Percentiles rank a stretch among this genome's conserved stretches.
Evolutionary conservation across 495 filamentous ascomycete species (phyloP).

Genomic region (Parmelia sp.): DNA sequence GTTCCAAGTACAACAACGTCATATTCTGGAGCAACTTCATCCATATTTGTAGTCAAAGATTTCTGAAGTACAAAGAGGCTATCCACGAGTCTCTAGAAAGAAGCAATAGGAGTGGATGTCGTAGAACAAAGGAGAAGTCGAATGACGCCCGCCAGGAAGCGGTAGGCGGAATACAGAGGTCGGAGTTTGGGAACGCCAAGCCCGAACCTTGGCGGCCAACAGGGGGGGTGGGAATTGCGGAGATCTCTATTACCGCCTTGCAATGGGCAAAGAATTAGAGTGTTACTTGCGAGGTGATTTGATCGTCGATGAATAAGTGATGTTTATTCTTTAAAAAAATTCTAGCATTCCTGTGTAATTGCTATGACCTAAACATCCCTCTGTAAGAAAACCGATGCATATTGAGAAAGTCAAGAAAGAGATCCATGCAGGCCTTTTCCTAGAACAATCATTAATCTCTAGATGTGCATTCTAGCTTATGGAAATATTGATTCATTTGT

Average conservation of each 20-base stretch:
- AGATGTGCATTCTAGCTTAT: too few species aligned
- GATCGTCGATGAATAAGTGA: too few species aligned
- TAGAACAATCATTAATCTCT: too few species aligned
- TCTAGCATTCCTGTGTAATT: too few species aligned
- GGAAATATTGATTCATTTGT: too few species aligned
- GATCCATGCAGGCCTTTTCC: too few species aligned
- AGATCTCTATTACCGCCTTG: too few species aligned
- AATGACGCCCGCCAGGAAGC: neutral
- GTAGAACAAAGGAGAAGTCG: neutral
- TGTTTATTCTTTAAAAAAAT: too few species aligned
- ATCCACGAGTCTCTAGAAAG: neutral
- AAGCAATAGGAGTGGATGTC: neutral
- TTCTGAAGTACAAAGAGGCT: neutral
- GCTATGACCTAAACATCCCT: too few species aligned
- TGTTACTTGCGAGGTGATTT: neutral
- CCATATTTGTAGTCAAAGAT: slow-evolving; percentile 52
- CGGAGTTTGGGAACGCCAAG: slow-evolving; percentile 15
- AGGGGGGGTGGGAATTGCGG: too few species aligned
- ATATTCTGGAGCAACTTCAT: slow-evolving; percentile 94
- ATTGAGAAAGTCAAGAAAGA: too few species aligned
- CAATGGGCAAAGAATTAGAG: neutral
- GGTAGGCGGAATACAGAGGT: slow-evolving; percentile 6
- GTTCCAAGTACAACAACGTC: slow-evolving; percentile 98
- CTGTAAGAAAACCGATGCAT: too few species aligned
- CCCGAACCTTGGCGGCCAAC: neutral